Conservation (phyloP, 257 asterid species). For the Oldenlandia corymbosa region DNA sequence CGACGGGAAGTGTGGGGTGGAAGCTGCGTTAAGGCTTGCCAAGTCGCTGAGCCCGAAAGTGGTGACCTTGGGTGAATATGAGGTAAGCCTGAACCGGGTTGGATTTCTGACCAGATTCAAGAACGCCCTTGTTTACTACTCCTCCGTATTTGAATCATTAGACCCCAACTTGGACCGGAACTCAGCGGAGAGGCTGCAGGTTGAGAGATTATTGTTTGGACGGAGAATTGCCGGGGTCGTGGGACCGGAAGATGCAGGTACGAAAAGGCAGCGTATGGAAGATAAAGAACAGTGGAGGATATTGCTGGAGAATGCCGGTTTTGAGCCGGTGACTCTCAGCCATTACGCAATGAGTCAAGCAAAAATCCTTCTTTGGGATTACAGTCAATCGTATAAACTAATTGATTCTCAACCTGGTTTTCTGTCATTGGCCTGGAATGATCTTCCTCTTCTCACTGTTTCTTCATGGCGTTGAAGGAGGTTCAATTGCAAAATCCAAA, state of each 20-base stretch:
- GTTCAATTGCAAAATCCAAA: background rate
- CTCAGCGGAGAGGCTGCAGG: constrained; percentile 62
- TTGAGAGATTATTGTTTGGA: constrained; percentile 62
- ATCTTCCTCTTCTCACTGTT: constrained; percentile 71
- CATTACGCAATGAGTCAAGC: constrained; percentile 95
- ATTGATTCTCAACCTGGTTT: constrained; percentile 70
- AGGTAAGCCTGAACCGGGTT: constrained; percentile 58
- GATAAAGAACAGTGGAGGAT: constrained; percentile 76
- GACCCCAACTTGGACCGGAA: constrained; percentile 64
- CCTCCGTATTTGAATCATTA: constrained; percentile 72
- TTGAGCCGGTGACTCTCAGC: constrained; percentile 57
- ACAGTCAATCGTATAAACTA: constrained; percentile 57
- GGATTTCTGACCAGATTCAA: constrained; percentile 61
- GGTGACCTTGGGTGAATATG: constrained; percentile 84
- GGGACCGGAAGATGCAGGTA: constrained; percentile 44
- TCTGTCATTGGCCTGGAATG: constrained; percentile 86
- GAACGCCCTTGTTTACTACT: constrained; percentile 65
- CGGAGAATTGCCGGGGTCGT: constrained; percentile 61
- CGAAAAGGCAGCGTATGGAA: constrained; percentile 58
- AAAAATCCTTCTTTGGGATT: constrained; percentile 65
- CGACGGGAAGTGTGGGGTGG: constrained; percentile 49
- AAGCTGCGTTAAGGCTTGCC: constrained; percentile 58
- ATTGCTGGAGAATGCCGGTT: constrained; percentile 78
- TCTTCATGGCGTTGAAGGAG: constrained; percentile 76
- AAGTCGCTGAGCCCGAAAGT: constrained; percentile 69